Evolutionary conservation across 345 rosid genomes (phyloP).

Genomic region (Brassica carinata): DNA sequence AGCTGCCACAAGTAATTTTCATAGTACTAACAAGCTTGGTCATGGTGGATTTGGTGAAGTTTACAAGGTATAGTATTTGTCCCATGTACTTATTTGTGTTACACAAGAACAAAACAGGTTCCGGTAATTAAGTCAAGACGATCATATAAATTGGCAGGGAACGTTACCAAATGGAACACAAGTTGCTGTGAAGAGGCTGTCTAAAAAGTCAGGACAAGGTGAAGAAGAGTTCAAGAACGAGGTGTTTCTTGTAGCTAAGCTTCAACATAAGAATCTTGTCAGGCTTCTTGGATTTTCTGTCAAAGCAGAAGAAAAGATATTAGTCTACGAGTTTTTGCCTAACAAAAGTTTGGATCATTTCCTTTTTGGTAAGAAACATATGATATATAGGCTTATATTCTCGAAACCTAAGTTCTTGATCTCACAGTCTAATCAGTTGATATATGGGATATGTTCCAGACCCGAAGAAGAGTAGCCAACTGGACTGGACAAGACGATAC

Average conservation of each 20-base stretch:
- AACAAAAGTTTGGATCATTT: constrained; percentile 49
- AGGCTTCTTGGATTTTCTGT: constrained; percentile 51
- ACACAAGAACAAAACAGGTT: not conserved
- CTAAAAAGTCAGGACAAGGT: constrained; percentile 53
- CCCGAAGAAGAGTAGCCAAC: not conserved
- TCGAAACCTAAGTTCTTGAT: not conserved
- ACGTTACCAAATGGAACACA: constrained; percentile 33
- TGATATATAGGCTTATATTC: not conserved
- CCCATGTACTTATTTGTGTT: not conserved
- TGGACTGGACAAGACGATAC: constrained; percentile 35
- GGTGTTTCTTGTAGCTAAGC: constrained; percentile 32
- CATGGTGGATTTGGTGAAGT: constrained; percentile 72
- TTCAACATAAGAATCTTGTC: constrained; percentile 31
- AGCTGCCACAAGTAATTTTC: constrained; percentile 54
- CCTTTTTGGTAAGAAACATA: not conserved
- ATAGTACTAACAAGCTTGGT: constrained; percentile 52
- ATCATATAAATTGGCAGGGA: constrained; percentile 24
- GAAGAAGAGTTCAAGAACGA: constrained; percentile 27
- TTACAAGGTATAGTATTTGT: constrained; percentile 47
- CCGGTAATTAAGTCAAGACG: not conserved
- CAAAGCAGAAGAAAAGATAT: constrained; percentile 42
- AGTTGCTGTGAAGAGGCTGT: constrained; percentile 54
- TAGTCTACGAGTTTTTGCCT: constrained; percentile 48
- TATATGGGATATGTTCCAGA: constrained; percentile 33
- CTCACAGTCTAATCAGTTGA: not conserved